Base-by-base conservation (phyloP, 2,329 filamentous ascomycete genomes). In the Talaromyces marneffei region DNA sequence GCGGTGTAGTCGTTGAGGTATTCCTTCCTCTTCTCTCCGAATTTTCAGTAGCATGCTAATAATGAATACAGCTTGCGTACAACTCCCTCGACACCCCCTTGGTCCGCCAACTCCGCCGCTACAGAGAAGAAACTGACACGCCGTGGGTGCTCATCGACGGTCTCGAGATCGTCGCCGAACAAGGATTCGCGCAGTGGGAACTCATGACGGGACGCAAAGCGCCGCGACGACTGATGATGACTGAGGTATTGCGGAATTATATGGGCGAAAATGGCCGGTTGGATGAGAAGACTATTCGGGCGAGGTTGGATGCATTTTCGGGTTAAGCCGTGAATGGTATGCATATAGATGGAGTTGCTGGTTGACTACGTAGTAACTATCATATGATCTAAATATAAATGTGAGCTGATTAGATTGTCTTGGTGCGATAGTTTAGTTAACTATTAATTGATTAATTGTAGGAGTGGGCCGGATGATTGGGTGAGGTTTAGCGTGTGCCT, bases 111-210 rank as follows among this genome's bases (percentile, higher is more conserved):
- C 85, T 90, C 59, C 82, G 86, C 76, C 79, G 57, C 75, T 84
- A 71, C 79, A 84, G 20, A 77, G 85, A 60, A 78, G 82, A 65
- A 82, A 89, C 42, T 4, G 70, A 70, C 6, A 70, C 69, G 35
- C 74, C 73, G 6, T 92, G 89, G 89, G 86, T 91, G 0, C 81
- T 89, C 18, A 84, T 92, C 73, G 88, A 92, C 68, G 89, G 89
- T 0, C 77, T 92, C 12, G 89, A 92, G 67, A 80, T 92, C 52
- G 74, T 93, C 14, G 88, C 88, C 0, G 90, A 92, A 71, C 89
- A 92, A 70, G 90, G 87, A 0, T 90, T 90, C 73, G 89, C 89
- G 1, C 89, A 92, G 68, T 93, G 92, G 69, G 90, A 93, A 73
- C 75, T 92, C 2, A 91, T 92, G 71, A 92, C 89, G 0, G 89